Percentiles rank a stretch among this genome's conserved stretches.
Evolutionary conservation across 192 early-diverging fungal genomes (phyloP).

Genomic region (Gaertneriomyces sp.): DNA sequence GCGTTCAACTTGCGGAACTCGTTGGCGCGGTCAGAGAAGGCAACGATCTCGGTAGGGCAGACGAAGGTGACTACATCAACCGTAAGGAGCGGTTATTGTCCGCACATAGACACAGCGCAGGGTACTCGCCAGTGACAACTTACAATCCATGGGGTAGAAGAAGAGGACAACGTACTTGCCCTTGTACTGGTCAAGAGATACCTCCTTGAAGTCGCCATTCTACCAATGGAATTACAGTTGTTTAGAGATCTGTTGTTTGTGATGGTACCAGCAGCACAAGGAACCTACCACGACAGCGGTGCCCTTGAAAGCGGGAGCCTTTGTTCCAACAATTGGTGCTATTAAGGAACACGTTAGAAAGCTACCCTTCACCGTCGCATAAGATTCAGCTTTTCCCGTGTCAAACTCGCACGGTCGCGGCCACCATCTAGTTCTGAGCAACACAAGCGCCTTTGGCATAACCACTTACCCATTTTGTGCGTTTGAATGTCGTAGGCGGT

Average conservation of each 20-base stretch:
- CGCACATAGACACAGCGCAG: no score
- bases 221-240: constrained; percentile 6
- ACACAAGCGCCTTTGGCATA: no score
- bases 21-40: constrained; percentile 50
- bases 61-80: constrained; percentile 47
- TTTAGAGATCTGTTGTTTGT: no score
- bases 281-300: constrained; percentile 43
- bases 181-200: constrained; percentile 60
- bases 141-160: constrained; percentile 87
- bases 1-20: constrained; percentile 53
- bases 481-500: no score
- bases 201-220: constrained; percentile 63
- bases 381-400: no score
- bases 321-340: constrained; percentile 24
- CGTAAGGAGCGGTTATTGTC: constrained; percentile 5
- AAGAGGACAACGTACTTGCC: constrained; percentile 68
- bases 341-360: neutral
- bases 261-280: no score
- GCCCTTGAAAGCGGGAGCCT: constrained; percentile 64
- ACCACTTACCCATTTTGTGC: no score
- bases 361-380: no score
- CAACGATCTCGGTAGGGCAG: constrained; percentile 60
- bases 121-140: neutral
- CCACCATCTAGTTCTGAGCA: no score
- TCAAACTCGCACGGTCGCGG: no score